A percentile compares a stretch with the other conserved stretches of the same genome.
Evolutionary conservation across 2,329 filamentous ascomycete species (phyloP).

Genomic region (Alternaria hordeiaustralica): DNA sequence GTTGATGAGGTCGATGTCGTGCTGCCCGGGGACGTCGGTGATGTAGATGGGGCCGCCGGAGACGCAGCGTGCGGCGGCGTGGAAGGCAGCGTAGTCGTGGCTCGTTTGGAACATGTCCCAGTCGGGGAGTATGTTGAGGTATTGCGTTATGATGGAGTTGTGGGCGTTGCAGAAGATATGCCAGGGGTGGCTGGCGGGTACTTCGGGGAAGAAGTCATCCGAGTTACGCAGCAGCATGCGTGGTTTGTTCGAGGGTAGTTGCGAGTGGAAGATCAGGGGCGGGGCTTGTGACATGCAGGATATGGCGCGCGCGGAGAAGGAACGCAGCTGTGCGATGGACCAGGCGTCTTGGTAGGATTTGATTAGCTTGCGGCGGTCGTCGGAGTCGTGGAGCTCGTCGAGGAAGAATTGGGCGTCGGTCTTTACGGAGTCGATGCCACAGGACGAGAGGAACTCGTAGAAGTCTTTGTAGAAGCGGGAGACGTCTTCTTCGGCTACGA

Average conservation of each 20-base stretch:
- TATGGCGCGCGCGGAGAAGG: constrained; percentile 80
- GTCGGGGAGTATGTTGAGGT: constrained; percentile 87
- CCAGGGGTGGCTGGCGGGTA: constrained; percentile 85
- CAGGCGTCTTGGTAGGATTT: constrained; percentile 84
- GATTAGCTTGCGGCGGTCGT: constrained; percentile 74
- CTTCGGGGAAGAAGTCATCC: constrained; percentile 88
- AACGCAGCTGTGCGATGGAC: constrained; percentile 75
- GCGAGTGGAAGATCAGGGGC: constrained; percentile 82
- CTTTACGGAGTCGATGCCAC: constrained; percentile 86
- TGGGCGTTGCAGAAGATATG: constrained; percentile 95
- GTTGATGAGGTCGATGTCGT: constrained; percentile 75
- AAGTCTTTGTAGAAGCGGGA: constrained; percentile 86
- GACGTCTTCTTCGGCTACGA: constrained; percentile 77
- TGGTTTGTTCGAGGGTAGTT: constrained; percentile 77
- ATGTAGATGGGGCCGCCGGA: constrained; percentile 94
- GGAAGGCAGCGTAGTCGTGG: constrained; percentile 77
- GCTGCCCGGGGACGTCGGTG: constrained; percentile 84
- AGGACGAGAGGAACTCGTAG: constrained; percentile 76
- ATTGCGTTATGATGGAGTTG: constrained; percentile 80
- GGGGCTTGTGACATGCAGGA: constrained; percentile 96
- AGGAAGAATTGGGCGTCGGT: constrained; percentile 92
- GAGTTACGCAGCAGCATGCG: constrained; percentile 82
- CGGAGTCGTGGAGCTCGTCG: constrained; percentile 73
- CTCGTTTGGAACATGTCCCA: constrained; percentile 78
- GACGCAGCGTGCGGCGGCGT: constrained; percentile 87